phyloP scores from a whole-genome alignment of 2,329 filamentous ascomycete genomes.

The Dothistroma septosporum region DNA sequence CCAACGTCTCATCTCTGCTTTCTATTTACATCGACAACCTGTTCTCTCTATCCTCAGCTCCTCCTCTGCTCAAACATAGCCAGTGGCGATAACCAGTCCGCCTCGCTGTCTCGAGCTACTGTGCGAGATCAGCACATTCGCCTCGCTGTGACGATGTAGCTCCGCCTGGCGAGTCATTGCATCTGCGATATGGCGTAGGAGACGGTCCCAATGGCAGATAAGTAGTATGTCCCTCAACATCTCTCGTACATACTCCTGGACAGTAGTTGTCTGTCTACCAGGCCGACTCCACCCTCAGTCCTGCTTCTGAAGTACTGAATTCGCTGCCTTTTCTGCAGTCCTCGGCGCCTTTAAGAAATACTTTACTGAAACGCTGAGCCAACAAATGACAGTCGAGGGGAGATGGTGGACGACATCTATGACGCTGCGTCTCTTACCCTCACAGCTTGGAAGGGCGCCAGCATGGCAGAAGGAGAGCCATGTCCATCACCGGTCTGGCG shows the following conservation, averaged over 20 bases:
- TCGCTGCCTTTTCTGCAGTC: no score
- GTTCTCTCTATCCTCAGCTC: background rate
- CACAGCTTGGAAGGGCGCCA: background rate
- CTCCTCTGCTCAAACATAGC: no score
- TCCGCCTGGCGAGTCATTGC: background rate
- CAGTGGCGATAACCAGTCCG: background rate
- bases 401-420: background rate
- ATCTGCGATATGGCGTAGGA: slow-evolving; percentile 1
- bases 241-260: background rate
- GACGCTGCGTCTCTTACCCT: background rate
- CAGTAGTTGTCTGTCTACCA: background rate
- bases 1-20: background rate
- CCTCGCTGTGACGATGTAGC: background rate
- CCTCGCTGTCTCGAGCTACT: background rate
- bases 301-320: no score
- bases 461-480: background rate
- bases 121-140: background rate
- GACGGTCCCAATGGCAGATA: background rate
- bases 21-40: background rate
- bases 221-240: background rate
- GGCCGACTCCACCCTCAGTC: background rate
- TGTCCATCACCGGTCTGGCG: background rate
- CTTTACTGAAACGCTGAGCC: no score
- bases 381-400: no score
- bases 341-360: no score